Percentiles rank a stretch among this genome's conserved stretches.
Evolutionary conservation across 1,139 yeast genomes (phyloP).

Genomic region (Taiozyma sp.): DNA sequence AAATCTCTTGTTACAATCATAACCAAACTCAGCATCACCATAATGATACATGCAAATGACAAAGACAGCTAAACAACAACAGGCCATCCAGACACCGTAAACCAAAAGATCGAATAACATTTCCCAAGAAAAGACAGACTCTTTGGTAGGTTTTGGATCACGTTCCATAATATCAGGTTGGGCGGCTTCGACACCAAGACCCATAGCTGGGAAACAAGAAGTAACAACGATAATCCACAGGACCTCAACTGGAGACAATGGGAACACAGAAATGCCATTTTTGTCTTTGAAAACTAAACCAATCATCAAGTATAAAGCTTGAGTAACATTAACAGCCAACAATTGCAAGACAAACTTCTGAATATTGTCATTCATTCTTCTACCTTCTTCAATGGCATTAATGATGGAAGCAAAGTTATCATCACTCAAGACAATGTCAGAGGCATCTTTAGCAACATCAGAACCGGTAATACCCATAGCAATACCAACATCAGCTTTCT

Average conservation of each 20-base stretch:
- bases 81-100: constrained; percentile 74
- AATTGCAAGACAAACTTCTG: constrained; percentile 80
- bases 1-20: constrained; percentile 51
- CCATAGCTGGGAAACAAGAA: constrained; percentile 84
- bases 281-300: constrained; percentile 68
- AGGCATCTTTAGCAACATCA: constrained; percentile 79
- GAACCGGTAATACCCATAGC: constrained; percentile 86
- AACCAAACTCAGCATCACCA: constrained; percentile 68
- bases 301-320: constrained; percentile 64
- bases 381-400: constrained; percentile 78
- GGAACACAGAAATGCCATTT: constrained; percentile 62
- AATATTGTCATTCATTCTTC: constrained; percentile 77
- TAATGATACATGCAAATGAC: constrained; percentile 60
- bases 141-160: constrained; percentile 57
- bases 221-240: constrained; percentile 78
- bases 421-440: constrained; percentile 70
- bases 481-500: constrained; percentile 79
- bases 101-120: constrained; percentile 69
- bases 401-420: constrained; percentile 77
- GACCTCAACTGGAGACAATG: constrained; percentile 75
- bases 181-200: constrained; percentile 72
- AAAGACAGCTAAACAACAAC: constrained; percentile 65
- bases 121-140: constrained; percentile 65
- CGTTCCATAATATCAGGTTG: constrained; percentile 59
- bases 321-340: constrained; percentile 76